Evolutionary conservation across 306 rosid species (phyloP).

Genomic region (Casuarina cunninghamiana): DNA sequence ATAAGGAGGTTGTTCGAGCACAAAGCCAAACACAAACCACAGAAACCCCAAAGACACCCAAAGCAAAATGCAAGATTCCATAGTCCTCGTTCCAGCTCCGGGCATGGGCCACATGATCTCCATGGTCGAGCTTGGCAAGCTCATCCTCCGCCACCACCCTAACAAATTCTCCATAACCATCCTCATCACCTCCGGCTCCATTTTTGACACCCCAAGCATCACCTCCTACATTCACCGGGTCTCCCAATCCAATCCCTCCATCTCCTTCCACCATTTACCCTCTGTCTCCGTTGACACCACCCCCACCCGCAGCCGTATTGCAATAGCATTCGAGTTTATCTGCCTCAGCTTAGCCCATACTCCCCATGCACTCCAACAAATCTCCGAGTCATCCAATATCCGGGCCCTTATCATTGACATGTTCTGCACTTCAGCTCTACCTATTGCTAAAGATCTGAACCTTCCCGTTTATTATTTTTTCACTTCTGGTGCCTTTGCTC

Average conservation of each 20-base stretch:
- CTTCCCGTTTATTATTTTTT: conserved; percentile 34
- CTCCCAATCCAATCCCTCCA: conserved; percentile 30
- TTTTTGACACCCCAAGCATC: conserved; percentile 1
- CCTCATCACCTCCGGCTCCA: conserved; percentile 22
- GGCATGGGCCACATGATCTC: conserved; percentile 35
- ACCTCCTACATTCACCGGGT: conserved; percentile 18
- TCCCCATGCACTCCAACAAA: conserved; percentile 7
- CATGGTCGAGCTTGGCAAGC: conserved; percentile 46
- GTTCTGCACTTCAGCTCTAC: conserved; percentile 30
- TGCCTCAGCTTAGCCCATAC: conserved; percentile 20
- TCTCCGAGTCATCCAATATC: conserved; percentile 12
- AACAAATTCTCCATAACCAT: conserved; percentile 29
- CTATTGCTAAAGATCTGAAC: conserved; percentile 1
- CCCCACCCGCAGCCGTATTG: background rate
- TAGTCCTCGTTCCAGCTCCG: conserved; percentile 34
- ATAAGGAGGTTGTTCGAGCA: too few relatives aligned
- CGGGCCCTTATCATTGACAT: conserved; percentile 34
- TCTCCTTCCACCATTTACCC: conserved; percentile 36
- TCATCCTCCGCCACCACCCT: conserved; percentile 22
- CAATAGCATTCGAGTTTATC: conserved; percentile 4
- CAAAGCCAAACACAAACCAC: too few relatives aligned
- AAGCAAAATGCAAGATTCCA: background rate
- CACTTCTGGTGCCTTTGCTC: conserved; percentile 26
- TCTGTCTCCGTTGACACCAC: background rate
- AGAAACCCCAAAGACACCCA: background rate